These are phyloP conservation scores for Sporobolomyces phaffii DNA, from an alignment of 768 basidiomycete species.

Conservation along the genomic window DNA sequence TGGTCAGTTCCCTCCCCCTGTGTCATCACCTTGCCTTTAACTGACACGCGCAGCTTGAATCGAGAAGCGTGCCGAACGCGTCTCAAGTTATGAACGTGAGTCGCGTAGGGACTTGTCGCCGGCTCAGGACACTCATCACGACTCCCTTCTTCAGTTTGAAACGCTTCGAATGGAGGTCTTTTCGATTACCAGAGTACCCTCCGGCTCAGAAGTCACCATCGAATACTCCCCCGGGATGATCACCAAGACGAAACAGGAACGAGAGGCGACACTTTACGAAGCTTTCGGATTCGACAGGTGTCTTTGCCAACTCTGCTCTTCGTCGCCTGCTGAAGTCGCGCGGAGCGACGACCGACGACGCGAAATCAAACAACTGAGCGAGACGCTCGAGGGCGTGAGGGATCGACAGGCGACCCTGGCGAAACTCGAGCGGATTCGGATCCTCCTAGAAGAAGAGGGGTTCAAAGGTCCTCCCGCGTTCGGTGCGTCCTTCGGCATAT, in stretches of 20 bases:
- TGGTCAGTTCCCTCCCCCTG: constrained; percentile 1
- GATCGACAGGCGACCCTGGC: constrained; percentile 21
- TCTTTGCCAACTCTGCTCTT: constrained; percentile 19
- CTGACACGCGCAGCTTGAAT: too few relatives aligned
- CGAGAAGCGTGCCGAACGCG: constrained; percentile 30
- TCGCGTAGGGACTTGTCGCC: background rate
- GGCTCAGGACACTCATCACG: background rate
- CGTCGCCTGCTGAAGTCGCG: background rate
- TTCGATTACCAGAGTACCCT: constrained; percentile 13
- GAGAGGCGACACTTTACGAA: constrained; percentile 2
- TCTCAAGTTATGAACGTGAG: constrained; percentile 33
- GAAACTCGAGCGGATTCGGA: constrained; percentile 19
- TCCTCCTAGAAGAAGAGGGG: constrained; percentile 22
- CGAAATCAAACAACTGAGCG: constrained; percentile 25
- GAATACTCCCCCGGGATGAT: constrained; percentile 32
- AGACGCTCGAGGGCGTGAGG: background rate
- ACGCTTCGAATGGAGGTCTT: constrained; percentile 38
- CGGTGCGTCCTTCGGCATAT: constrained; percentile 26
- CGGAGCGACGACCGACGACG: constrained; percentile 16
- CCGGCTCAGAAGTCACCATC: constrained; percentile 35
- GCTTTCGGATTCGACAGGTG: constrained; percentile 26
- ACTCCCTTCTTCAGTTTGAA: constrained; percentile 5
- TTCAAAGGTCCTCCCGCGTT: constrained; percentile 24
- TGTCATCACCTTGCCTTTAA: background rate
- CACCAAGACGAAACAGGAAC: constrained; percentile 11